phyloP scores from a whole-genome alignment of 306 rosid genomes.

The Inga oerstediana region DNA sequence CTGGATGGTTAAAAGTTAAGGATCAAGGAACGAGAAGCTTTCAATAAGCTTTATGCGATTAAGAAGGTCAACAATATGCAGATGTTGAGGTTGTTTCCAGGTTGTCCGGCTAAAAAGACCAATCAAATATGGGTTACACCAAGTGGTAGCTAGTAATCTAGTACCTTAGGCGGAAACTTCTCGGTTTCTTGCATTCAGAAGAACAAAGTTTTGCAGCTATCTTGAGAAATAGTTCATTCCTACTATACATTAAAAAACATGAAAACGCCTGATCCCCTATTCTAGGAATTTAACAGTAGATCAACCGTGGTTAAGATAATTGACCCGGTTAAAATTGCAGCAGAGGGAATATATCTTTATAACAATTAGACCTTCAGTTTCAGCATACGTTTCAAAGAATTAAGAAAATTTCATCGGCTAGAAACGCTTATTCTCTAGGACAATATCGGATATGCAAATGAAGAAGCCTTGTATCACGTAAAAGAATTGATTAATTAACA shows the following conservation, averaged over 20 bases:
- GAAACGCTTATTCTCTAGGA: background rate
- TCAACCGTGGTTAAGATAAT: constrained; percentile 7
- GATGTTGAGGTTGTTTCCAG: background rate
- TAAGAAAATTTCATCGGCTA: background rate
- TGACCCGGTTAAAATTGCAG: constrained; percentile 4
- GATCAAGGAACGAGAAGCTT: constrained; percentile 23
- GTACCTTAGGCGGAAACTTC: background rate
- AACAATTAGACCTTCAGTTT: background rate
- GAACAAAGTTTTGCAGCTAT: constrained; percentile 8
- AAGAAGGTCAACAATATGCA: constrained; percentile 2
- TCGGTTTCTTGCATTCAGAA: background rate
- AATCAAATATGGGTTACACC: background rate
- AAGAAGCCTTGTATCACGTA: background rate
- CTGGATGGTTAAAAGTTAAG: constrained; percentile 39
- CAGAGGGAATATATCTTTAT: background rate
- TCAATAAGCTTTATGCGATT: background rate
- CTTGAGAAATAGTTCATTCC: background rate
- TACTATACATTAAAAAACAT: background rate
- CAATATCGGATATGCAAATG: background rate
- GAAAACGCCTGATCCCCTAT: background rate
- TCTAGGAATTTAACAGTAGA: constrained; percentile 6
- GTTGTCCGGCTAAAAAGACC: background rate
- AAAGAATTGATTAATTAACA: background rate
- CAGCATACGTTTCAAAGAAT: background rate
- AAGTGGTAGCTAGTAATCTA: background rate